Base-by-base conservation (phyloP, 1,139 yeast species). In the Magnusiomyces sp. region DNA sequence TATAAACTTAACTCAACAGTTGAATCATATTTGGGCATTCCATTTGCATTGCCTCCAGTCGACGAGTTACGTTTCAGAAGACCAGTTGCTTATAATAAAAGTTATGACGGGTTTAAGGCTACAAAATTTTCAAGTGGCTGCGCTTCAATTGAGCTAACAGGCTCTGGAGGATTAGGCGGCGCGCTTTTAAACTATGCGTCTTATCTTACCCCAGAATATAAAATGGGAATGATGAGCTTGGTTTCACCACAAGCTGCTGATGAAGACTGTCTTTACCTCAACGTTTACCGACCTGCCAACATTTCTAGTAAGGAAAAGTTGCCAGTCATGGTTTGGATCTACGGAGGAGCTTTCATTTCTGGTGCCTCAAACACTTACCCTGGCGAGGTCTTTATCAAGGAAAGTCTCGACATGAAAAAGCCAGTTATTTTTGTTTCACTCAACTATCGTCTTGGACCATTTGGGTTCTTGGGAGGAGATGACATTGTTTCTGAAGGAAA, bases 321-420 rank as follows among this genome's bases (percentile, higher is more conserved):
- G 4, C 65, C 65, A 7, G 64, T 60, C 7, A 53, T 58, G 40
- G 52, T 59, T 11, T 62, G 63, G 62, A 62, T 64, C 44, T 64
- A 63, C 47, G 68, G 68, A 27, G 68, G 68, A 34, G 61, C 62
- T 1, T 64, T 56, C 46, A 38, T 42, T 6, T 56, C 54, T 33
- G 64, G 64, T n/a, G 40, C 59, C 2, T 46, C 54, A 31, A 32
- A 46, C 11, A 43, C 54, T 11, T 54, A 54, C 17, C 54, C 53
- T 17, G 23, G 36, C 13, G 36, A 31, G 34, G 19, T n/a, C 10
- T 52, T 44, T 7, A 40, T 57, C 48, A 47, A 53, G 53, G 43
- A 48, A 43, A 53, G 57, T 31, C 58, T 55, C 3, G 48, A 51
- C 39, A 53, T 53, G 37, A 50, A 49, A n/a, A 55, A 53, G 23